Conservation (phyloP, 768 basidiomycete genomes). For the Boletus sp. region DNA sequence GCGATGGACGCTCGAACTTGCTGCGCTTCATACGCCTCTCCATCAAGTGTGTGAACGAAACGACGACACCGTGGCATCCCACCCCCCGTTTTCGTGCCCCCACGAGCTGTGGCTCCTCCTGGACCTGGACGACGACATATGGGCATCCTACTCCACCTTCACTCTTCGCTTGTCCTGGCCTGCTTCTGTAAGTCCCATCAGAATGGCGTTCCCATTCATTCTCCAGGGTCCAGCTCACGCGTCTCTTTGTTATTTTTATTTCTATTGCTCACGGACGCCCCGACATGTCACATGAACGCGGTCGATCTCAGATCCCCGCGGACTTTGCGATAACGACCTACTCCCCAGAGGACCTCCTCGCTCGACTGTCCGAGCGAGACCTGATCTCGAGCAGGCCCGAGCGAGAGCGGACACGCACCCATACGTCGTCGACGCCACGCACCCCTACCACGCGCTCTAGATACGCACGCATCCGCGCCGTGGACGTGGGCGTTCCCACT, state of each 20-base stretch:
- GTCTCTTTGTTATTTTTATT: not conserved
- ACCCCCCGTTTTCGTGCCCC: slow-evolving; percentile 29
- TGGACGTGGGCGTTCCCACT: slow-evolving; percentile 51
- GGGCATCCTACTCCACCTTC: slow-evolving; percentile 44
- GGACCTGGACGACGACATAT: slow-evolving; percentile 41
- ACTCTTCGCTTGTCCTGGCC: slow-evolving; percentile 57
- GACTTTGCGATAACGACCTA: slow-evolving; percentile 42
- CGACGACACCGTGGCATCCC: not conserved
- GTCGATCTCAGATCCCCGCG: slow-evolving; percentile 40
- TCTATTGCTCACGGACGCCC: not conserved
- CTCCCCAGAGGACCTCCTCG: slow-evolving; percentile 33
- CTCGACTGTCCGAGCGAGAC: slow-evolving; percentile 5
- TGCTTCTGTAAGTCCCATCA: slow-evolving; percentile 44
- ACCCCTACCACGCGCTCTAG: slow-evolving; percentile 37
- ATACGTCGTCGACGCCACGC: slow-evolving; percentile 6
- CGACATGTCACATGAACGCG: not conserved
- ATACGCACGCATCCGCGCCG: slow-evolving; percentile 58
- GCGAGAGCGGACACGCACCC: not conserved
- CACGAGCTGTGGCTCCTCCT: slow-evolving; percentile 50
- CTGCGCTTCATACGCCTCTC: slow-evolving; percentile 39
- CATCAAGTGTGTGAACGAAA: slow-evolving; percentile 36
- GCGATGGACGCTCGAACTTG: slow-evolving; percentile 42
- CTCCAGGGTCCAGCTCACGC: not conserved
- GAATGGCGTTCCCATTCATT: too few relatives aligned
- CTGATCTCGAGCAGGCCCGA: not conserved